Base-by-base conservation (phyloP, 1,284 basidiomycete species). In the Vanrija humicola region DNA sequence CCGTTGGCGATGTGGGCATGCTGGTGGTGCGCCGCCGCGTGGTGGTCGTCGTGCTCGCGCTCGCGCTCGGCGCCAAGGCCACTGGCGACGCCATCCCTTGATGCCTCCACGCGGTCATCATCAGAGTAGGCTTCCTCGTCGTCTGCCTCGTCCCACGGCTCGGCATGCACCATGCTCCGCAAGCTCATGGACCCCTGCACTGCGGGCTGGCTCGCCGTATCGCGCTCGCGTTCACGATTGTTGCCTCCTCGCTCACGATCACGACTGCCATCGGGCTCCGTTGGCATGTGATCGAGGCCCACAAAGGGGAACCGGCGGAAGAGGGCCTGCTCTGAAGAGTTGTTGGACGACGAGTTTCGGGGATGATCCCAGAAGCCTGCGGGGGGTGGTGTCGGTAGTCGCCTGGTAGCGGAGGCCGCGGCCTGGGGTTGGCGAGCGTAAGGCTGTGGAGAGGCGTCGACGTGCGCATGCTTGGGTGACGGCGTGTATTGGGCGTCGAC, bases 101-200 rank as follows among this genome's bases (percentile, higher is more conserved):
- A 12, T 8, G 34, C 34, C 34, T 34, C 34, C 34, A 12, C 14
- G 9, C 34, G 9, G 34, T 34, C 34, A 34, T 34, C 43, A 9
- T 56, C 57, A 5, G 54, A 46, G 54, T 59, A 58, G n/a, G 15
- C 55, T 3, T 54, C 54, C 7, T 52, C 52, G 0, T 53, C 54
- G 14, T 58, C 61, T 2, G 63, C 65, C 21, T 52, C 62, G 16
- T 61, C 59, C 57, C 54, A 58, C 8, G 58, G 59, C 15, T 58
- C 61, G 7, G 55, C 44, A 43, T 50, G 51, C 28, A 58, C 59
- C 66, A 57, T 65, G 47, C 52, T 62, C 40, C 49, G 56, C 34
- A 55, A 52, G 12, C 46, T 62, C 59, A 54, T 64, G 50, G 59
- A 52, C 26, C 29, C 40, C 40, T n/a, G 40, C 7, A 42, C n/a